These are phyloP conservation scores for Lizonia empirigonia DNA, from an alignment of 2,329 filamentous ascomycete species.

Conservation along the genomic window DNA sequence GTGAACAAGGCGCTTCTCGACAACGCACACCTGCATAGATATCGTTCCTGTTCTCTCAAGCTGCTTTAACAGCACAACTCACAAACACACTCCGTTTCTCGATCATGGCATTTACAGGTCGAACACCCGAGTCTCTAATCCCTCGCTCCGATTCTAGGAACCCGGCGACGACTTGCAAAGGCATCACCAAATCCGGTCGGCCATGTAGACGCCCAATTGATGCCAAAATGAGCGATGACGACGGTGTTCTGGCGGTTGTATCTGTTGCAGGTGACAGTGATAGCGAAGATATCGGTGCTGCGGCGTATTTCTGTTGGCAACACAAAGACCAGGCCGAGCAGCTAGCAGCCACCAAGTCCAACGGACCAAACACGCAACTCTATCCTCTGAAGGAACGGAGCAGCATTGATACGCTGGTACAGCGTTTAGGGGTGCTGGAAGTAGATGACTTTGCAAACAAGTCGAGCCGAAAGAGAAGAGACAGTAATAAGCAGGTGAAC, in stretches of 20 bases:
- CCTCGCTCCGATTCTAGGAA: slow-evolving; percentile 84
- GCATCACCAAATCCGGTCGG: slow-evolving; percentile 80
- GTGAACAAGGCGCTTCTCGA: not conserved
- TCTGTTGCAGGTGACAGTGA: slow-evolving; percentile 50
- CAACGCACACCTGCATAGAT: not conserved
- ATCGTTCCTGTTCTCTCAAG: not conserved
- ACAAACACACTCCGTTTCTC: not conserved
- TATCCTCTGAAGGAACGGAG: slow-evolving; percentile 68
- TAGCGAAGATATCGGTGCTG: slow-evolving; percentile 62
- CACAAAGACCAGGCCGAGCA: slow-evolving; percentile 82
- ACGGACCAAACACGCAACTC: slow-evolving; percentile 48
- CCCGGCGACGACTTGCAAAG: slow-evolving; percentile 82
- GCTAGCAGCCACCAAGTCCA: slow-evolving; percentile 30
- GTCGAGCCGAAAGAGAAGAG: slow-evolving; percentile 42
- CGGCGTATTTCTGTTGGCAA: slow-evolving; percentile 86
- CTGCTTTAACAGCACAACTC: not conserved
- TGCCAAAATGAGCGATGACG: slow-evolving; percentile 49
- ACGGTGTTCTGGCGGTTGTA: slow-evolving; percentile 49
- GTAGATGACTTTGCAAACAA: slow-evolving; percentile 55
- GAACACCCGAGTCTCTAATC: slow-evolving; percentile 79
- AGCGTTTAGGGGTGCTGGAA: slow-evolving; percentile 76
- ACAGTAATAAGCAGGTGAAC: slow-evolving; percentile 26
- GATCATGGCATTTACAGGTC: slow-evolving; percentile 41
- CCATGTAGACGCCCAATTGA: slow-evolving; percentile 78
- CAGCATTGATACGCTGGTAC: slow-evolving; percentile 86